Evolutionary conservation across 2,329 filamentous ascomycete species (phyloP).

Genomic region (Diaporthe sp.): DNA sequence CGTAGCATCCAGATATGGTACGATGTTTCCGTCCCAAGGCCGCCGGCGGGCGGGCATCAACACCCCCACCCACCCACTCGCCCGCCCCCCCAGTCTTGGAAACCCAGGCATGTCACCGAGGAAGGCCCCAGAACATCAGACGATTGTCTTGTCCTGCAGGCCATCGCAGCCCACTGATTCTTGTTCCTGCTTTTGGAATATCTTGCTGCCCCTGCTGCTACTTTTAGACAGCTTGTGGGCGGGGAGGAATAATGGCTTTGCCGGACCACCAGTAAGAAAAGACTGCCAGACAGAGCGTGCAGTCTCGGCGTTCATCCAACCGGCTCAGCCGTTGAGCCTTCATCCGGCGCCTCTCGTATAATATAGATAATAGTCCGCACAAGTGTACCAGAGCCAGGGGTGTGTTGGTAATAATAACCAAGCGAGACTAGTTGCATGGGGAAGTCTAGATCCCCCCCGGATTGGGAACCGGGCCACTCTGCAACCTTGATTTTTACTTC

Average conservation of each 20-base stretch:
- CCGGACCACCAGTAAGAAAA: not conserved
- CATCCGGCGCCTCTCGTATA: not conserved
- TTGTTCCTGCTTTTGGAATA: not conserved
- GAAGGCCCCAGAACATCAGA: not conserved
- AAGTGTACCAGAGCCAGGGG: not conserved
- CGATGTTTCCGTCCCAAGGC: constrained; percentile 8
- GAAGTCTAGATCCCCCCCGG: not conserved
- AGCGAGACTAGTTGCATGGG: not conserved
- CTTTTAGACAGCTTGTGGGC: not conserved
- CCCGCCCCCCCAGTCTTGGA: not conserved
- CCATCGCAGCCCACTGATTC: not conserved
- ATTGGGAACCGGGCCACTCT: not conserved
- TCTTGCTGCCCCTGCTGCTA: not conserved
- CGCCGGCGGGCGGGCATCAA: not conserved
- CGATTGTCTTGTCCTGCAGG: constrained; percentile 1
- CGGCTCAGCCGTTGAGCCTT: constrained; percentile 4
- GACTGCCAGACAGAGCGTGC: not conserved
- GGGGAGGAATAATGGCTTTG: not conserved
- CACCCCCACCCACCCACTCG: not conserved
- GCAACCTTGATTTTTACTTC: constrained; percentile 2
- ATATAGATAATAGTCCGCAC: not conserved
- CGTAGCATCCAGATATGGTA: not conserved
- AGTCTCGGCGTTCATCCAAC: not conserved
- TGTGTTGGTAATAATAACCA: not conserved
- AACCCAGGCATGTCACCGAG: constrained; percentile 17